Evolutionary conservation across 1,139 yeast species (phyloP).

Genomic region (Suhomyces wounanorum): DNA sequence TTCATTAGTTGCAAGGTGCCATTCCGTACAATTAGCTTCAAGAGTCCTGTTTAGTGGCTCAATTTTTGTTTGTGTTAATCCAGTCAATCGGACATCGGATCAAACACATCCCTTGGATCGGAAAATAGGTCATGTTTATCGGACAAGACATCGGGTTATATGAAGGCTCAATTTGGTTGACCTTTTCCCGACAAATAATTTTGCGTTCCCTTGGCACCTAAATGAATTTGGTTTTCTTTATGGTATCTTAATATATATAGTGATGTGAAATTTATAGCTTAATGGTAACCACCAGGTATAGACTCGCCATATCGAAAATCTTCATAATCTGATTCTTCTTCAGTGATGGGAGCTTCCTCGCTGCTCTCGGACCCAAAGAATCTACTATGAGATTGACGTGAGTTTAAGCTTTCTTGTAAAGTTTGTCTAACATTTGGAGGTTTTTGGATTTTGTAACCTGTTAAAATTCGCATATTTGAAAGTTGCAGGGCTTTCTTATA

Average conservation of each 20-base stretch:
- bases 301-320: constrained; percentile 2
- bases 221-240: too few species aligned
- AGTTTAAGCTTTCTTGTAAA: not conserved
- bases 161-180: not conserved
- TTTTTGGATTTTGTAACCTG: constrained; percentile 2
- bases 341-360: constrained; percentile 4
- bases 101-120: not conserved
- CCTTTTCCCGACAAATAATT: too few species aligned
- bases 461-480: constrained; percentile 15
- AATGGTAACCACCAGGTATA: constrained; percentile 8
- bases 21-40: not conserved
- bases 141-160: not conserved
- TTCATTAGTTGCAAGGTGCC: not conserved
- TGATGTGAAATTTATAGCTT: not conserved
- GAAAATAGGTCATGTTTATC: not conserved
- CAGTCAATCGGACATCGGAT: not conserved
- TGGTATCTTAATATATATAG: too few species aligned
- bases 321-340: constrained; percentile 7
- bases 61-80: not conserved
- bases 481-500: constrained; percentile 27
- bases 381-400: not conserved
- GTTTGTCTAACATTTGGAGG: not conserved
- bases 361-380: not conserved
- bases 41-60: too few species aligned
- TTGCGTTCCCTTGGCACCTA: not conserved